Evolutionary conservation across 495 filamentous ascomycete species (phyloP).

Genomic region (Pyronema omphalodes): DNA sequence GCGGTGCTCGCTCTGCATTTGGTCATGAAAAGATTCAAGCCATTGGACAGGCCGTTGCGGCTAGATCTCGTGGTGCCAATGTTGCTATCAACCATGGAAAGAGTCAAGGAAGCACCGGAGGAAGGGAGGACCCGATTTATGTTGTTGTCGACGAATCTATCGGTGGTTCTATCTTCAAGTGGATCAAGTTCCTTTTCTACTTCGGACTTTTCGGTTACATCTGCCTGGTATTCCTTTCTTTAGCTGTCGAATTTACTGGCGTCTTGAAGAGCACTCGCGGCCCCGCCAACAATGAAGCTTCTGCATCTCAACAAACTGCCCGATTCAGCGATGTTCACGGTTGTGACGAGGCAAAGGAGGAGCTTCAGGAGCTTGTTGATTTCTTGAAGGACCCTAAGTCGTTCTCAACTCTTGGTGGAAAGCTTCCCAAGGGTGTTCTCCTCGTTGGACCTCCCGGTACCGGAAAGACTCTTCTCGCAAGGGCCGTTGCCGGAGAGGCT

Average conservation of each 20-base stretch:
- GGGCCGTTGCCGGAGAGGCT: conserved; percentile 90
- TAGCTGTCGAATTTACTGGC: conserved; percentile 60
- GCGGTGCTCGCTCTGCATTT: conserved; percentile 11
- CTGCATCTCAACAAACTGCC: conserved; percentile 73
- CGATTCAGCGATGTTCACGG: conserved; percentile 91
- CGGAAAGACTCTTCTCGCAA: conserved; percentile 91
- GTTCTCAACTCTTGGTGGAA: conserved; percentile 82
- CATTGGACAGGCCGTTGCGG: conserved; percentile 71
- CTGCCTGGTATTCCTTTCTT: conserved; percentile 50
- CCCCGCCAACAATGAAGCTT: conserved; percentile 56
- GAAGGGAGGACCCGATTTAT: conserved; percentile 64
- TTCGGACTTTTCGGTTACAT: conserved; percentile 62
- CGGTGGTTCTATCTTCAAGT: conserved; percentile 61
- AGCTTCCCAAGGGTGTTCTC: conserved; percentile 89
- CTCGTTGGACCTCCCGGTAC: conserved; percentile 92
- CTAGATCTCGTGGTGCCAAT: conserved; percentile 49
- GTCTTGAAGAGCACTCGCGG: conserved; percentile 60
- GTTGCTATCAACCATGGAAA: conserved; percentile 33
- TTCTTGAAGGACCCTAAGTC: conserved; percentile 82
- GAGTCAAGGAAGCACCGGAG: conserved; percentile 32
- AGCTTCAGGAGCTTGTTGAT: conserved; percentile 89
- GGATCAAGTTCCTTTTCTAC: conserved; percentile 67
- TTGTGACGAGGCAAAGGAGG: conserved; percentile 95
- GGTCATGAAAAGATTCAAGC: conserved; percentile 50
- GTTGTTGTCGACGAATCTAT: conserved; percentile 91